Percentiles rank a stretch among this genome's conserved stretches.
Conservation (phyloP, 2,329 filamentous ascomycete species). For the Trichoderma afroharzianum region DNA sequence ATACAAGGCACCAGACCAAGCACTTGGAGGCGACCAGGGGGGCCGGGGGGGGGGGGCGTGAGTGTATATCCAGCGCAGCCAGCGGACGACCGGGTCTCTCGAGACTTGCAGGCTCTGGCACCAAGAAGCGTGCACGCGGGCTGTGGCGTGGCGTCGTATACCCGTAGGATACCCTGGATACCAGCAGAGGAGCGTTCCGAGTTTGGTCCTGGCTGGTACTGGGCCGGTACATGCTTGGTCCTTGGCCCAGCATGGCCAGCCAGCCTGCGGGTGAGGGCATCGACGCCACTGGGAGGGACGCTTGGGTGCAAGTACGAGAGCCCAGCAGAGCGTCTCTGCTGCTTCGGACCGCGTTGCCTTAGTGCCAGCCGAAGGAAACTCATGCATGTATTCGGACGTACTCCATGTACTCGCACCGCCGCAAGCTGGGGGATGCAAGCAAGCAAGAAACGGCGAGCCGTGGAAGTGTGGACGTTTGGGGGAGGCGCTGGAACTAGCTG, state of each 20-base stretch:
- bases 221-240: background rate
- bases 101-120: slow-evolving; percentile 4
- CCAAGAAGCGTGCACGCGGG: background rate
- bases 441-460: background rate
- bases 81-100: background rate
- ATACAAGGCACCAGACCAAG: background rate
- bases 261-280: slow-evolving; percentile 1
- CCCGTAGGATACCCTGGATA: background rate
- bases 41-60: background rate
- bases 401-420: background rate
- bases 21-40: background rate
- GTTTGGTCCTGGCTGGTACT: background rate
- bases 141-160: background rate
- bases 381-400: slow-evolving; percentile 7
- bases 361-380: slow-evolving; percentile 4
- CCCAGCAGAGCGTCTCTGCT: background rate
- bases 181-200: background rate
- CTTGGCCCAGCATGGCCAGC: no score
- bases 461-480: background rate
- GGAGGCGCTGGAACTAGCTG: background rate
- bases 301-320: background rate
- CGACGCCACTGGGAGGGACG: background rate
- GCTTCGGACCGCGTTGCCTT: slow-evolving; percentile 13
- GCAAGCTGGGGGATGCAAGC: background rate
- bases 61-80: background rate